Percentiles rank a stretch among this genome's conserved stretches.
Evolutionary conservation across 2,329 filamentous ascomycete species (phyloP).

Genomic region (Stagonosporopsis cucurbitacearum): DNA sequence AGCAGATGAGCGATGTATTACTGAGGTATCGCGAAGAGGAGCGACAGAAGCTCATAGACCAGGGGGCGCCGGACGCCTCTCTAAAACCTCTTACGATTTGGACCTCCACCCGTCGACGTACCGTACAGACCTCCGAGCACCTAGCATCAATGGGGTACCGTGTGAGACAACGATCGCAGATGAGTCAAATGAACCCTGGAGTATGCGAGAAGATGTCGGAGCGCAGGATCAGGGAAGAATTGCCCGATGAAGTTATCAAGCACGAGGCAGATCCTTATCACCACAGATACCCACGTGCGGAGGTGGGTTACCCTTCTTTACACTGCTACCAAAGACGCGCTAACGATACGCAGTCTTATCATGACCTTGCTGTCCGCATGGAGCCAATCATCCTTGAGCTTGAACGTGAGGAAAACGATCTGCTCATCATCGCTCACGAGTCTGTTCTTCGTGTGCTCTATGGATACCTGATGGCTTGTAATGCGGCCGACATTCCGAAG

Average conservation of each 20-base stretch:
- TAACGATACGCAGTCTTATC: slow-evolving; percentile 75
- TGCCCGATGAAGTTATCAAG: slow-evolving; percentile 89
- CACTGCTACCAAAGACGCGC: background rate
- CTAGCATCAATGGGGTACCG: slow-evolving; percentile 82
- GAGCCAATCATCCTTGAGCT: slow-evolving; percentile 98
- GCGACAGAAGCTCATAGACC: slow-evolving; percentile 70
- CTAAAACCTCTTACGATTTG: slow-evolving; percentile 86
- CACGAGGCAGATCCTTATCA: slow-evolving; percentile 96
- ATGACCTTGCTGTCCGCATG: slow-evolving; percentile 95
- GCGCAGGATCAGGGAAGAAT: slow-evolving; percentile 76
- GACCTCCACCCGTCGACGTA: slow-evolving; percentile 91
- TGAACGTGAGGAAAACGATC: slow-evolving; percentile 93
- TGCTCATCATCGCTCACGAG: slow-evolving; percentile 98
- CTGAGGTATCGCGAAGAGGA: slow-evolving; percentile 85
- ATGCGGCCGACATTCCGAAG: slow-evolving; percentile 89
- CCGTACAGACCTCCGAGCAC: slow-evolving; percentile 85
- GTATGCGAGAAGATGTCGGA: slow-evolving; percentile 95
- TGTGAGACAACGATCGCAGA: slow-evolving; percentile 89
- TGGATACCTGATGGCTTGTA: slow-evolving; percentile 98
- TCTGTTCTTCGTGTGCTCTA: slow-evolving; percentile 97
- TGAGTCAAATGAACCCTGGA: slow-evolving; percentile 96
- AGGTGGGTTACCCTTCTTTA: slow-evolving; percentile 66
- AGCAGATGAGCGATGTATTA: slow-evolving; percentile 72
- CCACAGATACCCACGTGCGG: slow-evolving; percentile 91
- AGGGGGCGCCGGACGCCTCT: slow-evolving; percentile 70